Conservation (phyloP, 2,329 filamentous ascomycete species). For the Sclerotinia subarctica region DNA sequence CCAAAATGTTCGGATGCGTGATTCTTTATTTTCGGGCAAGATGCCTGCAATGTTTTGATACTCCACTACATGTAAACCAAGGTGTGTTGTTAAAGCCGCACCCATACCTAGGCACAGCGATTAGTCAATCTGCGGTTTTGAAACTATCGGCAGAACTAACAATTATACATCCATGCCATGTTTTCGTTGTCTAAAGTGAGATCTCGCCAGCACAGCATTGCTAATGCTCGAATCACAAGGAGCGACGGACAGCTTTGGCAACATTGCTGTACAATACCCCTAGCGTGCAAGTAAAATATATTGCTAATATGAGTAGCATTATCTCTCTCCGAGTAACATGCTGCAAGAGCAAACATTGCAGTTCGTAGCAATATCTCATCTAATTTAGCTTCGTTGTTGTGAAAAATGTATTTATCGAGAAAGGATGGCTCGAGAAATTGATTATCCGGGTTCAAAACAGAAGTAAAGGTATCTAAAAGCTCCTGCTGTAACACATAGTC, state of each 20-base stretch:
- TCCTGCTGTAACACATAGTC: neutral
- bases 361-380: conserved; percentile 5
- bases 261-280: neutral
- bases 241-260: neutral
- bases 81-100: neutral
- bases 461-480: neutral
- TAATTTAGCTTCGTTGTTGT: neutral
- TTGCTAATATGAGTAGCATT: conserved; percentile 2
- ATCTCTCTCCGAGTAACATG: neutral
- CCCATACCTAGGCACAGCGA: neutral
- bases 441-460: neutral
- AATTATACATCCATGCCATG: conserved; percentile 2
- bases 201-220: conserved; percentile 3
- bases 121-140: neutral
- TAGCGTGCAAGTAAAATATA: neutral
- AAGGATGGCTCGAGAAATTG: neutral
- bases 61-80: conserved; percentile 1
- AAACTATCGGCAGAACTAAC: neutral
- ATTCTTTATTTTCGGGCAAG: neutral
- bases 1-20: conserved; percentile 6
- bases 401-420: neutral
- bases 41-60: neutral
- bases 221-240: neutral
- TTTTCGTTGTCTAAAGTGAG: conserved; percentile 2
- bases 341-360: conserved; percentile 5